Conservation (phyloP, 371 early-diverging fungal species). For the Actinomucor elegans region DNA sequence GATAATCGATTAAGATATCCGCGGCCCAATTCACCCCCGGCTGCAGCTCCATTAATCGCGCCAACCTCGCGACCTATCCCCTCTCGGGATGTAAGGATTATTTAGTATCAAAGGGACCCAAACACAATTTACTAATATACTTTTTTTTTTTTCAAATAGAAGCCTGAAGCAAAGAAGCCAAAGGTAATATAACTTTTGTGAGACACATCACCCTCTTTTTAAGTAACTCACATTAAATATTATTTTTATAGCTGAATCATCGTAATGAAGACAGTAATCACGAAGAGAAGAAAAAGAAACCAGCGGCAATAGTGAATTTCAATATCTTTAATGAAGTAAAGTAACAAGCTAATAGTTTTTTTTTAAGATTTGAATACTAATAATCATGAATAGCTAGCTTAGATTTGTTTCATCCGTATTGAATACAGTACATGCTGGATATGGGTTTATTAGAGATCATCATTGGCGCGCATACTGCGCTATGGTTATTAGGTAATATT, state of each 20-base stretch:
- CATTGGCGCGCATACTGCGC: no score
- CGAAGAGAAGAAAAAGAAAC: conserved; percentile 15
- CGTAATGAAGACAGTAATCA: background rate
- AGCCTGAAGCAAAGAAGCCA: background rate
- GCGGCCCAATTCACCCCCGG: background rate
- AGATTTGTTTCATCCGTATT: no score
- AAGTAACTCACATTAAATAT: background rate
- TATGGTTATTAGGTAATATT: no score
- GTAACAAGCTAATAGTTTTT: no score
- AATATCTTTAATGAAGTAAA: conserved; percentile 34
- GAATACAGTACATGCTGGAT: no score
- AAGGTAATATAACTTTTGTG: background rate
- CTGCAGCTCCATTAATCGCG: background rate
- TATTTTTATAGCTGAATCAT: background rate
- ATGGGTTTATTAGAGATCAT: no score
- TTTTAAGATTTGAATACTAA: no score
- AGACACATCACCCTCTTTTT: no score
- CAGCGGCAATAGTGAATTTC: conserved; percentile 32
- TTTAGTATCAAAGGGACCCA: no score
- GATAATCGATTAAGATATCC: conserved; percentile 12
- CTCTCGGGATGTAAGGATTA: no score
- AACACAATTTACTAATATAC: background rate
- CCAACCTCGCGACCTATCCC: background rate
- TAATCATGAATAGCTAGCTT: no score
- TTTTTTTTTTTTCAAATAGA: background rate